These are phyloP conservation scores for Golubevia pallescens DNA, from an alignment of 1,284 basidiomycete genomes.

Conservation along the genomic window DNA sequence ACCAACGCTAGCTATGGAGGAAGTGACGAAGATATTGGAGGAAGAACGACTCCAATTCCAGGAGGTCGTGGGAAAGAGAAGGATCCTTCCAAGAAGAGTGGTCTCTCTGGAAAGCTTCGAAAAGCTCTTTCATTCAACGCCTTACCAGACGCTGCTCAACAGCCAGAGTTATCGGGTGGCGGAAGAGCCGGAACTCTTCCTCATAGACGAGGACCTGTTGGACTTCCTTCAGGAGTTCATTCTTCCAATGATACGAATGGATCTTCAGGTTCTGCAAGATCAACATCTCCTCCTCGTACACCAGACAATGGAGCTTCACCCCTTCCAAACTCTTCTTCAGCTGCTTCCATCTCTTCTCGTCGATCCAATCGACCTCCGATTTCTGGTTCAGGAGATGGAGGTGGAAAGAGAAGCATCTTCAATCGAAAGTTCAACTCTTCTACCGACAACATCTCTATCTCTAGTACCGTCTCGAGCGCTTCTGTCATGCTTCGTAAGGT, in stretches of 20 bases:
- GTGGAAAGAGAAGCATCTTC: slow-evolving; percentile 71
- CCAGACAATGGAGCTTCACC: slow-evolving; percentile 39
- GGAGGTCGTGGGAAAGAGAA: not conserved
- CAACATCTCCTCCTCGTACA: slow-evolving; percentile 45
- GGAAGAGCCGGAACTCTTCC: not conserved
- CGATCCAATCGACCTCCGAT: slow-evolving; percentile 43
- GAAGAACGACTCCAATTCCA: slow-evolving; percentile 36
- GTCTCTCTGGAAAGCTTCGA: slow-evolving; percentile 43
- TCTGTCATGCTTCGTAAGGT: slow-evolving; percentile 97
- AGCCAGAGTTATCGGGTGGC: not conserved
- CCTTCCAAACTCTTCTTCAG: slow-evolving; percentile 30
- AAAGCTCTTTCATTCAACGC: slow-evolving; percentile 41
- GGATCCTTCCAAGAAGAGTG: slow-evolving; percentile 33
- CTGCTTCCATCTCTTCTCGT: slow-evolving; percentile 48
- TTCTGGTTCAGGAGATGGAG: slow-evolving; percentile 22
- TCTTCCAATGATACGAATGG: slow-evolving; percentile 43
- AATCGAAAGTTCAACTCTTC: slow-evolving; percentile 89
- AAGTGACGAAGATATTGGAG: slow-evolving; percentile 35
- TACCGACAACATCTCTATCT: slow-evolving; percentile 95
- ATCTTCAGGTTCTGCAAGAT: slow-evolving; percentile 48
- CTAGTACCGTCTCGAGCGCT: slow-evolving; percentile 93
- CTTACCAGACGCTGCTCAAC: not conserved
- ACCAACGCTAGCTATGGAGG: slow-evolving; percentile 31
- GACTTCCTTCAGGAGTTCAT: slow-evolving; percentile 5
- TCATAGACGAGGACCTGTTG: not conserved